phyloP scores from a whole-genome alignment of 768 basidiomycete genomes.

The Exsudoporus frostii region DNA sequence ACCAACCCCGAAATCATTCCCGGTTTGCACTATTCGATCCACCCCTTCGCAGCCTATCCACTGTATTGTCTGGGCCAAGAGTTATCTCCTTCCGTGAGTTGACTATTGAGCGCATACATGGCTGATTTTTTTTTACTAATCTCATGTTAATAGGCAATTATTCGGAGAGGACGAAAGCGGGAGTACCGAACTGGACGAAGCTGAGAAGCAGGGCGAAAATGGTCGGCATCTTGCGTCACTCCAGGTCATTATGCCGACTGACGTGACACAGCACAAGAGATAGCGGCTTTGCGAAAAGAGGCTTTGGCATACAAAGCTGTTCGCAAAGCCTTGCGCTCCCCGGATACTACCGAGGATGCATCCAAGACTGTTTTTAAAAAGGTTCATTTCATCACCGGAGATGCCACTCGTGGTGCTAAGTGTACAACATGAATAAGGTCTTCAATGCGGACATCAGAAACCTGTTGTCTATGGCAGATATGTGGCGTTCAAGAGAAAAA shows the following conservation, averaged over 20 bases:
- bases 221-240: conserved; percentile 43
- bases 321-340: conserved; percentile 58
- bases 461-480: conserved; percentile 88
- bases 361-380: conserved; percentile 81
- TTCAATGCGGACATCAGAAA: conserved; percentile 87
- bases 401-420: background rate
- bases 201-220: conserved; percentile 91
- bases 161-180: conserved; percentile 93
- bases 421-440: conserved; percentile 48
- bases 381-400: conserved; percentile 39
- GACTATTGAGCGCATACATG: no score
- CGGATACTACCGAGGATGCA: conserved; percentile 41
- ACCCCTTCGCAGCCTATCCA: conserved; percentile 97
- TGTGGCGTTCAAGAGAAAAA: conserved; percentile 92
- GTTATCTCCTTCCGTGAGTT: conserved; percentile 85
- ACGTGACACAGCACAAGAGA: conserved; percentile 69
- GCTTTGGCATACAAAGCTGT: conserved; percentile 85
- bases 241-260: background rate
- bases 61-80: conserved; percentile 99
- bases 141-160: conserved; percentile 58
- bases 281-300: conserved; percentile 85
- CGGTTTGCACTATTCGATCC: conserved; percentile 96
- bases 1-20: conserved; percentile 89
- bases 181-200: conserved; percentile 80
- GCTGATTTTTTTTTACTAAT: background rate